Conservation (phyloP, 257 asterid genomes). For the Fraxinus pennsylvanica region DNA sequence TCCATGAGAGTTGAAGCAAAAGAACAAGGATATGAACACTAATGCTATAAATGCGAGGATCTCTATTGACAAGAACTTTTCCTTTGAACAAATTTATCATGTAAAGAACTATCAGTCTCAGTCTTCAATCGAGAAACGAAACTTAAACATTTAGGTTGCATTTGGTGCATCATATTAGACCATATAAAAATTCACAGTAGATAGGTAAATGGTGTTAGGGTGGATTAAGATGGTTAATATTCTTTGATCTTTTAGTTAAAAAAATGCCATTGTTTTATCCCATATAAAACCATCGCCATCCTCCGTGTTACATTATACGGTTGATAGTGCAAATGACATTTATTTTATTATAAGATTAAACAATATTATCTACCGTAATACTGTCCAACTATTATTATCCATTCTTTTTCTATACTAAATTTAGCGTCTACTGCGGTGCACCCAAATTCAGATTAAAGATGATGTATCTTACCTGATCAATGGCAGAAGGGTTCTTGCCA, state of each 20-base stretch:
- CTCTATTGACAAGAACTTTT: not conserved
- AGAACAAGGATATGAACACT: slow-evolving; percentile 12
- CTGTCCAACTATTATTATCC: not conserved
- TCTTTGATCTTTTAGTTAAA: too few species aligned
- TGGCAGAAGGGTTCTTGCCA: slow-evolving; percentile 76
- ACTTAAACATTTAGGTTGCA: too few species aligned
- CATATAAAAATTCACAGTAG: too few species aligned
- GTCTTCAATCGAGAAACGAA: not conserved
- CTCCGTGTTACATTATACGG: not conserved
- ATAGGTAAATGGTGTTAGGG: too few species aligned
- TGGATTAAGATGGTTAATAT: not conserved
- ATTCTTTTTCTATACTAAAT: not conserved
- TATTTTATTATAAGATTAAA: not conserved
- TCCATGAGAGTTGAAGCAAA: slow-evolving; percentile 9
- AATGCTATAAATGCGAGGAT: not conserved
- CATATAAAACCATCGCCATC: not conserved
- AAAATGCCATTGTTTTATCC: not conserved
- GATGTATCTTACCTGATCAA: slow-evolving; percentile 71
- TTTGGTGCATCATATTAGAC: too few species aligned
- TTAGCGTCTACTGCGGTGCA: not conserved
- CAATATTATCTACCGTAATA: too few species aligned
- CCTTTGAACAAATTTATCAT: slow-evolving; percentile 14
- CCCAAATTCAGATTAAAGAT: not conserved
- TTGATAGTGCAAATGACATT: too few species aligned
- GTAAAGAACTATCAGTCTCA: not conserved